These are phyloP conservation scores for Zoysia japonica DNA, from an alignment of 176 grass and related monocot genomes.

Conservation along the genomic window DNA sequence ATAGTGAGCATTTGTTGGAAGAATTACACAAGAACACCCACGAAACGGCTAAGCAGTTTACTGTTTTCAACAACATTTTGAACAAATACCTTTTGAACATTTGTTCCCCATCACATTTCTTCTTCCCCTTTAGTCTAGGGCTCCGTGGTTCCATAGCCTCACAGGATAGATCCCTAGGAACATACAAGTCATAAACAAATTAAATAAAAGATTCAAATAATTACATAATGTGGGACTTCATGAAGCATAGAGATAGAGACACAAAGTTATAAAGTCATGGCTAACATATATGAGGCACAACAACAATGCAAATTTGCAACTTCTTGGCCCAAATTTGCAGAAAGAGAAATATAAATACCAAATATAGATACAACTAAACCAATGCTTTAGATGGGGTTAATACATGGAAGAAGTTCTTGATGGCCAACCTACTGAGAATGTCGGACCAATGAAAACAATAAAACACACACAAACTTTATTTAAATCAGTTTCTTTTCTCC, in stretches of 20 bases:
- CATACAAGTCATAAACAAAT: constrained; percentile 32
- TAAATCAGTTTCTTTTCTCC: not conserved
- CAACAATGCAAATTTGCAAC: not conserved
- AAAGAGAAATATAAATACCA: constrained; percentile 22
- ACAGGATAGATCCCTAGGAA: constrained; percentile 63
- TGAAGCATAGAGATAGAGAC: constrained; percentile 14
- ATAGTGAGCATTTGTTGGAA: constrained; percentile 52
- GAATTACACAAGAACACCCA: constrained; percentile 74
- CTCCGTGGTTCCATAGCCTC: constrained; percentile 72
- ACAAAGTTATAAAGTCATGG: constrained; percentile 8
- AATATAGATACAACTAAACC: constrained; percentile 19
- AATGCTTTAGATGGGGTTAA: constrained; percentile 9
- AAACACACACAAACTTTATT: not conserved
- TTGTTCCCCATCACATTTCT: constrained; percentile 84
- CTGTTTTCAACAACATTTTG: constrained; percentile 85
- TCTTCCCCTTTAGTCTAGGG: constrained; percentile 88
- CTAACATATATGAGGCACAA: not conserved
- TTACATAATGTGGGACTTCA: not conserved
- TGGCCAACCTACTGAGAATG: constrained; percentile 10
- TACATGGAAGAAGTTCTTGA: constrained; percentile 20
- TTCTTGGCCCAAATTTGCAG: not conserved
- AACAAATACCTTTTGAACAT: constrained; percentile 82
- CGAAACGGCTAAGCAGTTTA: constrained; percentile 59
- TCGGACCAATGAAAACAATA: not conserved
- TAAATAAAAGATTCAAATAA: constrained; percentile 25